Conservation (phyloP, 176 grass and related monocot genomes). For the Poa annua region DNA sequence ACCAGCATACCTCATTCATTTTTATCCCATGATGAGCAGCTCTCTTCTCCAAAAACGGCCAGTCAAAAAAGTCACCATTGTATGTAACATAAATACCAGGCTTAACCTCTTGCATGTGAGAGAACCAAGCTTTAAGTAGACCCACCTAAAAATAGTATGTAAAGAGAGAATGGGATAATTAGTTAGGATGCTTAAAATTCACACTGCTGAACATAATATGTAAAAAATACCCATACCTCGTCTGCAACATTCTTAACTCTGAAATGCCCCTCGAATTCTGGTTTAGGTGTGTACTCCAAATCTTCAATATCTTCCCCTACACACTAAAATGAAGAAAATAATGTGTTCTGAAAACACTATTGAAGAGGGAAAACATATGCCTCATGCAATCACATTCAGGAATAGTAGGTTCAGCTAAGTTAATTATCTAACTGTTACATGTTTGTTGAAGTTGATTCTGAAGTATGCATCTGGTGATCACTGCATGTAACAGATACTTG, state of each 20-base stretch:
- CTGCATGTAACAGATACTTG: background rate
- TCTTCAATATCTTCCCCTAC: conserved; percentile 99
- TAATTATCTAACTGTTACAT: conserved; percentile 26
- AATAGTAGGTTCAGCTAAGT: conserved; percentile 25
- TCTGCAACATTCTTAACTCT: conserved; percentile 86
- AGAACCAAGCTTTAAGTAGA: conserved; percentile 93
- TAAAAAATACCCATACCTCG: conserved; percentile 59
- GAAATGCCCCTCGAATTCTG: conserved; percentile 94
- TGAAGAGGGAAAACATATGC: conserved; percentile 11
- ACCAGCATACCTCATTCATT: conserved; percentile 73
- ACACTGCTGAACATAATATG: conserved; percentile 18
- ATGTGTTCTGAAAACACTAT: conserved; percentile 19
- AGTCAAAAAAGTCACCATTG: conserved; percentile 98
- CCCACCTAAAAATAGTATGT: conserved; percentile 55
- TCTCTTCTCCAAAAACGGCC: conserved; percentile 98
- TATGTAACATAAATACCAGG: conserved; percentile 99
- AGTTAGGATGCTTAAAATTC: conserved; percentile 9
- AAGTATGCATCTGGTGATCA: conserved; percentile 4
- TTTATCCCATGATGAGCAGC: conserved; percentile 87
- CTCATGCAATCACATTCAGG: conserved; percentile 35
- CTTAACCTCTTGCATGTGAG: conserved; percentile 98
- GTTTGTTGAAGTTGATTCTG: conserved; percentile 19
- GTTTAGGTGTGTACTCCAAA: conserved; percentile 98
- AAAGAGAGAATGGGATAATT: conserved; percentile 41
- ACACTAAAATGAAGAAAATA: conserved; percentile 64